Evolutionary conservation across 2,329 filamentous ascomycete genomes (phyloP).

Genomic region (Clarireedia hainanense): DNA sequence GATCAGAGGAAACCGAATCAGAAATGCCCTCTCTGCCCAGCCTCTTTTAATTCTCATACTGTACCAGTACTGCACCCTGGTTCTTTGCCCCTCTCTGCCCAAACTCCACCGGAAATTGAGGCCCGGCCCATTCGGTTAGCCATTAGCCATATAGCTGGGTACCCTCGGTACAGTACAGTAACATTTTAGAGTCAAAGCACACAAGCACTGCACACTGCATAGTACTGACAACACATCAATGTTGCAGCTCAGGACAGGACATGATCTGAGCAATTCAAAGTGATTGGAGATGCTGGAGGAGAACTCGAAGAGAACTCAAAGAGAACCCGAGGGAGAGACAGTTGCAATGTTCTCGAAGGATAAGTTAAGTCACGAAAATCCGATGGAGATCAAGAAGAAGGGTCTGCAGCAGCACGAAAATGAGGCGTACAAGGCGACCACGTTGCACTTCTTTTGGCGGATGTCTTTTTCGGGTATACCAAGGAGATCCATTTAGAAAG

Average conservation of each 20-base stretch:
- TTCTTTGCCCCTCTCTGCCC: neutral
- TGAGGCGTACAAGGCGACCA: constrained; percentile 27
- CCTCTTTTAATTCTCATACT: neutral
- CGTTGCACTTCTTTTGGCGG: constrained; percentile 23
- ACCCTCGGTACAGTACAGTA: neutral
- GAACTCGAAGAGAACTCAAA: too few relatives aligned
- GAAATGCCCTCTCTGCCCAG: neutral
- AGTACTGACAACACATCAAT: constrained; percentile 9
- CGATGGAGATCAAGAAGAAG: neutral
- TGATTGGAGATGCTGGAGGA: neutral
- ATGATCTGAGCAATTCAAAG: neutral
- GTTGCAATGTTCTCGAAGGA: too few relatives aligned
- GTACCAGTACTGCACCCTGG: too few relatives aligned
- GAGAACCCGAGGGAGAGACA: neutral
- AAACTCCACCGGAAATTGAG: too few relatives aligned
- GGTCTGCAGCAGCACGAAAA: neutral
- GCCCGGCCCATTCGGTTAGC: neutral
- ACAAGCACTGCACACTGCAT: too few relatives aligned
- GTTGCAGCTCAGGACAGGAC: neutral
- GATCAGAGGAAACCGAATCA: neutral
- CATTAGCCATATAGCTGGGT: neutral
- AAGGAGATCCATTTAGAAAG: neutral
- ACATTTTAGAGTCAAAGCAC: too few relatives aligned
- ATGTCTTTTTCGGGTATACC: constrained; percentile 11
- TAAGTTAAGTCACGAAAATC: neutral